Evolutionary conservation across 768 basidiomycete genomes (phyloP).

Genomic region (Hypholoma fasciculare): DNA sequence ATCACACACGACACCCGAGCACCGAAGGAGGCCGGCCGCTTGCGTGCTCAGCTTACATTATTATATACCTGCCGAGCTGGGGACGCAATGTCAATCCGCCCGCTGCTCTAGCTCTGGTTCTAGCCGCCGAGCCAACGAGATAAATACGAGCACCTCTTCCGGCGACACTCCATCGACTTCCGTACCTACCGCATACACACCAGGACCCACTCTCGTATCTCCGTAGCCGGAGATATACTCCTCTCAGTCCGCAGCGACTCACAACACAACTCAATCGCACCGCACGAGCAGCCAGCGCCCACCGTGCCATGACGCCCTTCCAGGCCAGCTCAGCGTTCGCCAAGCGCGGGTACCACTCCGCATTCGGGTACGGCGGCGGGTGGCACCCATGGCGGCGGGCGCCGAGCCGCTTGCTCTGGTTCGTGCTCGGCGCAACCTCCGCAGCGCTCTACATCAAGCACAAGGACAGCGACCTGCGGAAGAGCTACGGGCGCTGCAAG

Average conservation of each 20-base stretch:
- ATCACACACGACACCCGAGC: no score
- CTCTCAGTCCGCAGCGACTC: neutral
- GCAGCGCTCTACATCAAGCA: constrained; percentile 43
- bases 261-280: neutral
- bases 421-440: constrained; percentile 56
- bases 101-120: neutral
- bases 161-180: no score
- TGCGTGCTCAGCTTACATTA: neutral
- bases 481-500: constrained; percentile 30
- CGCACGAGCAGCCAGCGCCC: no score
- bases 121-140: no score
- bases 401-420: constrained; percentile 70
- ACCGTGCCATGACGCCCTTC: neutral
- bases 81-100: neutral
- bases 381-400: constrained; percentile 20
- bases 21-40: neutral
- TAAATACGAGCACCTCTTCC: no score
- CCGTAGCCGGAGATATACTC: neutral
- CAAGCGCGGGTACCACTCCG: neutral
- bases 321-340: neutral
- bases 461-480: constrained; percentile 32
- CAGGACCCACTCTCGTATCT: no score
- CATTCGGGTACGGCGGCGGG: constrained; percentile 3
- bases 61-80: neutral
- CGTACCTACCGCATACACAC: no score